These are phyloP conservation scores for Dendrobium nobile DNA, from an alignment of 106 monocot species.

Conservation along the genomic window DNA sequence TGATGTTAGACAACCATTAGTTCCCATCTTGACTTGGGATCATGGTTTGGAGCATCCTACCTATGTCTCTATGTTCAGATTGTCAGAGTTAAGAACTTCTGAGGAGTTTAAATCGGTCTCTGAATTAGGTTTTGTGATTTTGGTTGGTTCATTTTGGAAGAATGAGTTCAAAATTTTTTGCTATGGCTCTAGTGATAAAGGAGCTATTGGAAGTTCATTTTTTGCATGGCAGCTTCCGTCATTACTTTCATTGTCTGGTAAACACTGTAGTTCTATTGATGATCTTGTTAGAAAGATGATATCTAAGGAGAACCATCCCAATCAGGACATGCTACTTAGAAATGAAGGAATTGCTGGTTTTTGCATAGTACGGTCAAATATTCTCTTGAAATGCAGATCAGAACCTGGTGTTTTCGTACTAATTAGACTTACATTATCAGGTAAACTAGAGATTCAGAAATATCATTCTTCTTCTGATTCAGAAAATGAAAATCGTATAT, in stretches of 20 bases:
- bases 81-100: constrained; percentile 51
- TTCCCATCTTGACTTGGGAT: constrained; percentile 48
- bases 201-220: constrained; percentile 11
- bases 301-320: constrained; percentile 2
- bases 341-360: constrained; percentile 55
- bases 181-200: constrained; percentile 43
- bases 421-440: constrained; percentile 53
- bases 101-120: constrained; percentile 30
- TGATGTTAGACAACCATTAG: constrained; percentile 35
- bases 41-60: constrained; percentile 40
- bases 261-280: constrained; percentile 12
- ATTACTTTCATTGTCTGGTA: constrained; percentile 37
- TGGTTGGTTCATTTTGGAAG: constrained; percentile 74
- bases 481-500: background rate
- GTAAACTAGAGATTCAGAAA: constrained; percentile 71
- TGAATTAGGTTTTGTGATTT: constrained; percentile 47
- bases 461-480: constrained; percentile 31
- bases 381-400: constrained; percentile 12
- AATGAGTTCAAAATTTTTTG: constrained; percentile 53
- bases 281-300: constrained; percentile 29
- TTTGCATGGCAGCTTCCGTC: constrained; percentile 85
- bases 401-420: constrained; percentile 42
- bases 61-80: constrained; percentile 30
- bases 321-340: constrained; percentile 12
- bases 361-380: constrained; percentile 41